A percentile compares a stretch with the other conserved stretches of the same genome.
Evolutionary conservation across 495 filamentous ascomycete species (phyloP).

Genomic region (Talaromyces adpressus): DNA sequence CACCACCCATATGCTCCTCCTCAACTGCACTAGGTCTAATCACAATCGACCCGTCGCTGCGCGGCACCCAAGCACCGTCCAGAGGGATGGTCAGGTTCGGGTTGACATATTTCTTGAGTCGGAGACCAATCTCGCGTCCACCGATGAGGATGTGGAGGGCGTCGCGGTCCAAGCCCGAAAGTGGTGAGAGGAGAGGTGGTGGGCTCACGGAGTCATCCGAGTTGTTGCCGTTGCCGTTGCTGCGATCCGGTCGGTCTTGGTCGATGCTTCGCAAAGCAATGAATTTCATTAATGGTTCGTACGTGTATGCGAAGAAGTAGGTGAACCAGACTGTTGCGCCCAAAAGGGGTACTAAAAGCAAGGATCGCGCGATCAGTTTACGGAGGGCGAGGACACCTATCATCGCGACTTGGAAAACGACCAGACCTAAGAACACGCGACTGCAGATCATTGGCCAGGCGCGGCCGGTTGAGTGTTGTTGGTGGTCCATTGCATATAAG

Average conservation of each 20-base stretch:
- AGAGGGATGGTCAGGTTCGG: slow-evolving; percentile 39
- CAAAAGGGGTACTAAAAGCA: slow-evolving; percentile 70
- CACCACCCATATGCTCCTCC: neutral
- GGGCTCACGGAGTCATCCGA: slow-evolving; percentile 32
- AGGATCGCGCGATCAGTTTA: slow-evolving; percentile 58
- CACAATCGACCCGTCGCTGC: slow-evolving; percentile 12
- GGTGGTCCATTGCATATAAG: slow-evolving; percentile 96
- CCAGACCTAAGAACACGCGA: slow-evolving; percentile 71
- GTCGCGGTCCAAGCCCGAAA: slow-evolving; percentile 39
- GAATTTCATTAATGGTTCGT: slow-evolving; percentile 80
- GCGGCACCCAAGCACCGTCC: slow-evolving; percentile 38
- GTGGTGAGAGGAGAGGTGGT: slow-evolving; percentile 32
- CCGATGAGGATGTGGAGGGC: slow-evolving; percentile 33
- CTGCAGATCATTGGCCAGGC: slow-evolving; percentile 96
- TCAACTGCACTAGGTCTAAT: neutral
- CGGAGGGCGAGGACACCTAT: slow-evolving; percentile 78
- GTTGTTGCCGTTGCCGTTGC: slow-evolving; percentile 12
- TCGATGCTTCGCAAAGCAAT: slow-evolving; percentile 84
- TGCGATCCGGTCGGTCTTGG: slow-evolving; percentile 30
- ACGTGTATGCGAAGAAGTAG: slow-evolving; percentile 65
- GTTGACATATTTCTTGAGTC: slow-evolving; percentile 41
- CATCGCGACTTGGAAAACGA: slow-evolving; percentile 87
- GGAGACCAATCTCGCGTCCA: slow-evolving; percentile 30
- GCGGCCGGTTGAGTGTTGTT: slow-evolving; percentile 86
- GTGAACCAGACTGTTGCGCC: slow-evolving; percentile 77